Base-by-base conservation (phyloP, 2,329 filamentous ascomycete species). In the Ascochyta clinopodiicola region DNA sequence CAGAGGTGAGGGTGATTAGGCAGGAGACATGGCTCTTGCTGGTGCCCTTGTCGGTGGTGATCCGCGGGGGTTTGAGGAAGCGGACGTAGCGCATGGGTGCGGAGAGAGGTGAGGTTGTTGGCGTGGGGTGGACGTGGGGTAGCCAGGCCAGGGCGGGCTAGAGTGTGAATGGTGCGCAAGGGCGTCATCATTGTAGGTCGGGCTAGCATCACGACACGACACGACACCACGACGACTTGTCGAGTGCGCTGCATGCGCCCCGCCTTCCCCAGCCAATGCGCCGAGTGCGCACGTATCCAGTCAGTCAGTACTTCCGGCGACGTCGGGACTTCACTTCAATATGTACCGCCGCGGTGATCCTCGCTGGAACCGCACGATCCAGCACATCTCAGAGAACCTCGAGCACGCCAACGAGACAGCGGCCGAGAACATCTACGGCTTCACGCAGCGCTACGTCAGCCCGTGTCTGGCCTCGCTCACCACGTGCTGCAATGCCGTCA, bases 331-430 rank as follows among this genome's bases (percentile, higher is more conserved):
- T n/a, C n/a, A 19, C 21, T 8, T 50, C 60, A 49, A 60, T 63
- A 86, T 85, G 83, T 87, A 86, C 76, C 81, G 84, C 64, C 81
- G 83, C 69, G 81, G 78, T 71, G 93, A 97, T 77, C 93, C 93
- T 58, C 90, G 93, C 69, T 87, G 96, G 76, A 91, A 93, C 64
- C 92, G 96, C 77, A 92, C 91, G 67, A 91, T 96, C 85, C 96
- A 97, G 75, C 91, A 95, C 72, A 88, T 97, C 73, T 89, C 91
- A 6, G 90, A 95, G 66, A 96, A 94, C 69, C 87, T 96, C 76
- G 94, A 97, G 77, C 85, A 90, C 29, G 92, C 91, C 42, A 96
- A 96, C 57, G 92, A 96, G 74, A 89, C 91, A 52, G 92, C 94
- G n/a, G 93, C 95, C 57, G 92, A 91, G 43, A 88, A 89, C 51